phyloP scores from a whole-genome alignment of 192 early-diverging fungal genomes.

The Coemansia aciculifera region DNA sequence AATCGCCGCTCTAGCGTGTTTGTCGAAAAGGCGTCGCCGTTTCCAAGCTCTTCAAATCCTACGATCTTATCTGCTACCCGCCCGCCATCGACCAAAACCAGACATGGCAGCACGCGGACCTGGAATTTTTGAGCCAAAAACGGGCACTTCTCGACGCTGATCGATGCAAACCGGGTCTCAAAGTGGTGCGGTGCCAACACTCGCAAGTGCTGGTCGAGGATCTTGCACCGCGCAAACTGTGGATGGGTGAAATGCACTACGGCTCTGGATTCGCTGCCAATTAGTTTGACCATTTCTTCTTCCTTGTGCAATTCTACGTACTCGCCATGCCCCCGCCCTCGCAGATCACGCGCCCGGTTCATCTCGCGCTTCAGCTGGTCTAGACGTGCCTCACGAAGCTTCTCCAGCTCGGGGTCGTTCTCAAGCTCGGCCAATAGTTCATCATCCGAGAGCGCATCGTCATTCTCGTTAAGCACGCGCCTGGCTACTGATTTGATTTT shows the following conservation, averaged over 20 bases:
- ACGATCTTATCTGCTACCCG: constrained; percentile 71
- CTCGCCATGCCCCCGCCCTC: constrained; percentile 69
- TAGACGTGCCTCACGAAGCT: constrained; percentile 79
- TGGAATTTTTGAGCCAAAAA: constrained; percentile 90
- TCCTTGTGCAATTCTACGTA: constrained; percentile 76
- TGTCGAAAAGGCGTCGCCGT: constrained; percentile 82
- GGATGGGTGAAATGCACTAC: constrained; percentile 90
- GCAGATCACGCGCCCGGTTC: constrained; percentile 60
- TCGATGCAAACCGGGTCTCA: constrained; percentile 84
- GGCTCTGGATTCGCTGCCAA: constrained; percentile 65
- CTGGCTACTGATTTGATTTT: constrained; percentile 44
- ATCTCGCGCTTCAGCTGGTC: constrained; percentile 82
- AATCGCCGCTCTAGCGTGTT: constrained; percentile 71
- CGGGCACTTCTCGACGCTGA: constrained; percentile 85
- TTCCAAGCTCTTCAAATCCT: constrained; percentile 95
- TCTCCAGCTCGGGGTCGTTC: constrained; percentile 71
- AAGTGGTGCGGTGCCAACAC: constrained; percentile 79
- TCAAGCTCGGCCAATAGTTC: constrained; percentile 84
- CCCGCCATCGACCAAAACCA: constrained; percentile 78
- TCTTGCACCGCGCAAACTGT: constrained; percentile 91
- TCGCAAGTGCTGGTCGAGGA: constrained; percentile 88
- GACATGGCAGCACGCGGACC: constrained; percentile 84
- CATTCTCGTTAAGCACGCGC: constrained; percentile 34
- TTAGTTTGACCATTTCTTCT: constrained; percentile 80
- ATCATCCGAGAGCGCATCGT: constrained; percentile 72